A percentile compares a stretch with the other conserved stretches of the same genome.
These are phyloP conservation scores for Silene noctiflora DNA, from an alignment of 179 eudicot genomes.

Conservation along the genomic window DNA sequence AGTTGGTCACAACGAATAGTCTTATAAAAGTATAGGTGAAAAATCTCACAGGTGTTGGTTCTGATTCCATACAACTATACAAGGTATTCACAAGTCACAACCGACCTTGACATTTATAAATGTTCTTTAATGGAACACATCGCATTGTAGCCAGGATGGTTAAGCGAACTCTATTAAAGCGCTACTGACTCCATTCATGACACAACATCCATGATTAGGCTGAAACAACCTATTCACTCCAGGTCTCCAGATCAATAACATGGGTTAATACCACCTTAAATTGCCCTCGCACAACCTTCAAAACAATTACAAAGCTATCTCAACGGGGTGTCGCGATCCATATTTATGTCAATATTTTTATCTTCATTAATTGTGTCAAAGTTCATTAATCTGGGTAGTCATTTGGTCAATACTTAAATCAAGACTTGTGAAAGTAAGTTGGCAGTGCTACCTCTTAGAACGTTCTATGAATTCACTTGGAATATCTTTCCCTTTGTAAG, in stretches of 20 bases:
- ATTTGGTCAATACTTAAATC: too few species aligned
- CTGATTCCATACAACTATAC: background rate
- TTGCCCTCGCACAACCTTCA: background rate
- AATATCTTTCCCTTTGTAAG: slow-evolving; percentile 32
- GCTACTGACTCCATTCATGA: background rate
- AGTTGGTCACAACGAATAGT: too few species aligned
- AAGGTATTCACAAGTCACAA: background rate
- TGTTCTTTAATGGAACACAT: too few species aligned
- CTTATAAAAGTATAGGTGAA: too few species aligned
- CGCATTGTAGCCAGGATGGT: too few species aligned
- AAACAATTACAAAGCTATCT: background rate
- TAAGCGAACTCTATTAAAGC: too few species aligned
- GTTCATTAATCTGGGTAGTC: background rate
- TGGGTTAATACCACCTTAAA: background rate
- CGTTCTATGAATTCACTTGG: slow-evolving; percentile 32
- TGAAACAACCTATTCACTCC: background rate
- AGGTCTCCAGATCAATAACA: background rate
- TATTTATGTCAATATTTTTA: background rate
- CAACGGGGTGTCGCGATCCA: background rate
- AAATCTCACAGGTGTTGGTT: background rate
- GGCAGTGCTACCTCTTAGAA: slow-evolving; percentile 17
- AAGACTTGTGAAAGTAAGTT: background rate
- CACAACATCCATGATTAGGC: background rate
- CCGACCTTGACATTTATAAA: background rate
- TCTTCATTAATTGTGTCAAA: background rate